A percentile compares a stretch with the other conserved stretches of the same genome.
Conservation (phyloP, 169 alveolate genomes). For the Hepatocystis sp. region DNA sequence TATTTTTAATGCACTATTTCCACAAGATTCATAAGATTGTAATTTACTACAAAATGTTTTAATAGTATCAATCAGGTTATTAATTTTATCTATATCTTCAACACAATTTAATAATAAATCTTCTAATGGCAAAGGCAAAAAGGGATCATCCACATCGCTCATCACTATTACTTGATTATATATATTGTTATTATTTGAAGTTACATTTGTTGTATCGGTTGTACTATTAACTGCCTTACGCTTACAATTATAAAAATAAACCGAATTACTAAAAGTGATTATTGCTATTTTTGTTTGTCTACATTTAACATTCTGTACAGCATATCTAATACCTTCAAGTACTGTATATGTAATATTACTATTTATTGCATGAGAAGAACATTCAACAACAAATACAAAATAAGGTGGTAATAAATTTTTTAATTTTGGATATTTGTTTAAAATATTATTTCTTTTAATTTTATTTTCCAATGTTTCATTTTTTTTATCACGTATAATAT, state of each 20-base stretch:
- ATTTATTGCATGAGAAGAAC: constrained; percentile 54
- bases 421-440: constrained; percentile 33
- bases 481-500: constrained; percentile 22
- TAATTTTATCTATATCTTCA: constrained; percentile 66
- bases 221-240: too few relatives aligned
- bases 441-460: constrained; percentile 32
- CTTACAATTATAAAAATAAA: constrained; percentile 50
- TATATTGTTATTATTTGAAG: not conserved
- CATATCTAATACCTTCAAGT: constrained; percentile 59
- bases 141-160: constrained; percentile 73
- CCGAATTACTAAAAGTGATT: constrained; percentile 27
- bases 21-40: constrained; percentile 77
- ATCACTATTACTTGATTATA: constrained; percentile 51
- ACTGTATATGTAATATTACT: constrained; percentile 55
- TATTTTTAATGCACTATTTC: constrained; percentile 79
- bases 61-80: constrained; percentile 63
- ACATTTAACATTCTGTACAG: constrained; percentile 52
- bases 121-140: constrained; percentile 43
- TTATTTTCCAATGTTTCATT: constrained; percentile 27
- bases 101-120: constrained; percentile 71
- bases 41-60: constrained; percentile 17
- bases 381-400: constrained; percentile 62
- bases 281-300: constrained; percentile 59
- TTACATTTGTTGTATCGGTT: too few relatives aligned
- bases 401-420: constrained; percentile 59